Percentiles rank a stretch among this genome's conserved stretches.
These are phyloP conservation scores for Prunus mume DNA, from an alignment of 306 rosid genomes.

Conservation along the genomic window DNA sequence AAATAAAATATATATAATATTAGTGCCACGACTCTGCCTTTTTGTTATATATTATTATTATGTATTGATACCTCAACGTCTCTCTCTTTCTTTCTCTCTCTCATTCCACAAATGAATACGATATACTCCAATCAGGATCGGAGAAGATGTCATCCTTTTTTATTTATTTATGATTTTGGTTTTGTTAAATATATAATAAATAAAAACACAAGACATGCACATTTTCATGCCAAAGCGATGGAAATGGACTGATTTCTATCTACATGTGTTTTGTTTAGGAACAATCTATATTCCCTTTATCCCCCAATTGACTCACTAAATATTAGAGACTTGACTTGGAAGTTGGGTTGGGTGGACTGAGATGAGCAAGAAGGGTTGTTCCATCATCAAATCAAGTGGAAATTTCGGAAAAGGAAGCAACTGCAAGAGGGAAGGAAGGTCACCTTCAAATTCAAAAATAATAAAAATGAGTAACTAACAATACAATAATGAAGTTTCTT, in stretches of 20 bases:
- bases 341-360: too few species aligned
- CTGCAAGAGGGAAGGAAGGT: constrained; percentile 41
- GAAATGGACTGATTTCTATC: background rate
- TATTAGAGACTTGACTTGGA: too few species aligned
- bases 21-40: background rate
- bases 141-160: too few species aligned
- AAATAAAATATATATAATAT: background rate
- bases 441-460: constrained; percentile 28
- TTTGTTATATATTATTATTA: too few species aligned
- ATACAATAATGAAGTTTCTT: constrained; percentile 1
- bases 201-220: background rate
- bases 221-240: background rate
- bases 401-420: constrained; percentile 18
- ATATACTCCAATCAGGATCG: background rate
- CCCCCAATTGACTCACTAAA: constrained; percentile 9
- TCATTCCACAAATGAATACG: background rate
- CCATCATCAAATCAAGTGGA: constrained; percentile 31
- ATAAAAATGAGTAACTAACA: background rate
- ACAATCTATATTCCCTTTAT: background rate
- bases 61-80: background rate
- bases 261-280: background rate
- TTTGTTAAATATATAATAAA: background rate
- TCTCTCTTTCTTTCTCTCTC: background rate
- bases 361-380: background rate
- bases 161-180: background rate